Evolutionary conservation across 441 rosid genomes (phyloP), one percentile per base, ranked within the genome.

Genomic region (Capsella rubella): DNA sequence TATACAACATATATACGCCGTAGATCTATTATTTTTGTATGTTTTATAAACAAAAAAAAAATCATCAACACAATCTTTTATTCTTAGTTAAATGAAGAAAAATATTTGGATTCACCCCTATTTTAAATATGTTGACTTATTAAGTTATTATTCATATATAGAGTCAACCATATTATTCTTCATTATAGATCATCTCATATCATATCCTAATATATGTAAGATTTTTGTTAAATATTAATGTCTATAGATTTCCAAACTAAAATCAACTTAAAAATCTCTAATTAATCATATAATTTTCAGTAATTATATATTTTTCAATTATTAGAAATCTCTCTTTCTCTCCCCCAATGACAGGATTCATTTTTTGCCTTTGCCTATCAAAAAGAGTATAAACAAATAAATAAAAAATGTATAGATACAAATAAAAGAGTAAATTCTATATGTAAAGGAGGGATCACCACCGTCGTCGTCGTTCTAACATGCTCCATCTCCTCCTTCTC

Each of bases 401-500:
- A 34, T 1, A 42, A 3, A 42, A 11, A 11, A 11, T 12, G 15
- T 13, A 45, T 74, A 74, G 67, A 74, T 74, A 74, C 68, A 74
- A 0, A 31, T 1, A 46, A 11, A 39, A 43, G n/a, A 34, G 9
- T 9, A 3, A 14, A 7, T 7, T 15, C 2, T 73, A 67, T 58
- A 74, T 67, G 78, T 67, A 74, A 74, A 66, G 54, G 54, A 67
- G 63, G 64, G 39, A 42, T 10, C 47, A 14, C 7, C 15, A 27
- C 79, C 79, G 74, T 61, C 63, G 15, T 58, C 49, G 40, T 67
- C 67, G 31, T 74, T 73, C 67, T 75, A 59, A 39, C 87, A 86
- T 86, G 90, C 90, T 69, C 88, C 82, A 79, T 73, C 78, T 75
- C 78, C 71, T 76, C 77, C 70, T 60, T 25, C 45, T 55, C 80